Percentiles rank a stretch among this genome's conserved stretches.
Conservation (phyloP, 805 yeast genomes). For the Teunomyces funiuensis region DNA sequence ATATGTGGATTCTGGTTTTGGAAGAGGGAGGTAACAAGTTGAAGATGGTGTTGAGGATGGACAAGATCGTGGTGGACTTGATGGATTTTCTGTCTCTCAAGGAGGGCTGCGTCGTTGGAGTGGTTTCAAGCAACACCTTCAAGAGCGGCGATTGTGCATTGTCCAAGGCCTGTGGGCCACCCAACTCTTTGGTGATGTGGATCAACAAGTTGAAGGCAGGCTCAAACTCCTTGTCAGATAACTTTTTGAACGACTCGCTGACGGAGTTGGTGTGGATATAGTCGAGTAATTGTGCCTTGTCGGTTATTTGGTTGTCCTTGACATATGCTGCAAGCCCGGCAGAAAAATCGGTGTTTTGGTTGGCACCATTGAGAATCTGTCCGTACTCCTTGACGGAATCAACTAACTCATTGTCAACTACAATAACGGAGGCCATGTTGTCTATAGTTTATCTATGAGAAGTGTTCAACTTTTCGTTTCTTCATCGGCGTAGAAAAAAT, state of each 20-base stretch:
- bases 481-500: slow-evolving; percentile 7
- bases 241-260: slow-evolving; percentile 29
- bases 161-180: slow-evolving; percentile 15
- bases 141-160: slow-evolving; percentile 22
- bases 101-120: slow-evolving; percentile 38
- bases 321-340: slow-evolving; percentile 23
- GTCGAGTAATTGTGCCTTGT: slow-evolving; percentile 29
- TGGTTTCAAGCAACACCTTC: slow-evolving; percentile 28
- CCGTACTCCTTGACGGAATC: slow-evolving; percentile 42
- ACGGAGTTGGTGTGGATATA: slow-evolving; percentile 29
- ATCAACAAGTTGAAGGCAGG: slow-evolving; percentile 43
- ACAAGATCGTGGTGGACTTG: slow-evolving; percentile 41
- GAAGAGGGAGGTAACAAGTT: slow-evolving; percentile 40
- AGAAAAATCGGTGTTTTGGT: slow-evolving; percentile 28
- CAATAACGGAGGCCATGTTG: slow-evolving; percentile 42
- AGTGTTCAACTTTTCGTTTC: slow-evolving; percentile 4
- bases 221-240: slow-evolving; percentile 45
- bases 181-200: slow-evolving; percentile 33
- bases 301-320: slow-evolving; percentile 22
- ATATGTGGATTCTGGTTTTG: slow-evolving; percentile 28
- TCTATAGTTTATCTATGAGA: background rate
- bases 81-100: slow-evolving; percentile 46
- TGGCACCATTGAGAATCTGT: slow-evolving; percentile 35
- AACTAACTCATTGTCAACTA: slow-evolving; percentile 42
- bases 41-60: slow-evolving; percentile 41